Conservation (phyloP, 2,329 filamentous ascomycete genomes). For the Cercospora nicotianae region DNA sequence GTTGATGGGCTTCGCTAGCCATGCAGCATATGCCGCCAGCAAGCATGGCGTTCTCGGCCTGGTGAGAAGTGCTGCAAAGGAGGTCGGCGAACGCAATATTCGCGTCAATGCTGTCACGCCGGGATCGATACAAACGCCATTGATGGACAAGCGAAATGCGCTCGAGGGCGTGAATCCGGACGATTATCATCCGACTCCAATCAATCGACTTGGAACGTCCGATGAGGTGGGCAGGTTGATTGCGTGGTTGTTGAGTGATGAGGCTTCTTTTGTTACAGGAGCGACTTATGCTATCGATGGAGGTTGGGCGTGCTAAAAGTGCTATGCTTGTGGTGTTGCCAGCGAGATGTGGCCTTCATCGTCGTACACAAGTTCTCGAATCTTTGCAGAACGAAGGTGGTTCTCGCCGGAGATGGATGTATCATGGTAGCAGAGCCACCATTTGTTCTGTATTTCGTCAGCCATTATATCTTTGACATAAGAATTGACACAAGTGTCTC, state of each 20-base stretch:
- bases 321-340: constrained; percentile 30
- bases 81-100: constrained; percentile 32
- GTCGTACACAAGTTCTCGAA: constrained; percentile 73
- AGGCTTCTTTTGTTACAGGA: constrained; percentile 51
- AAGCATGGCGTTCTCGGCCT: constrained; percentile 35
- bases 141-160: constrained; percentile 36
- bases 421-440: constrained; percentile 78
- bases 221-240: constrained; percentile 41
- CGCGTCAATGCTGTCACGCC: constrained; percentile 35
- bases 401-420: constrained; percentile 66
- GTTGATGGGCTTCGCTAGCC: constrained; percentile 34
- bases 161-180: constrained; percentile 30
- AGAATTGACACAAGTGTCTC: too few relatives aligned
- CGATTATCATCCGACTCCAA: constrained; percentile 26
- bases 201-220: constrained; percentile 28
- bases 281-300: constrained; percentile 52
- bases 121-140: constrained; percentile 33
- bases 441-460: constrained; percentile 49
- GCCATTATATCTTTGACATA: not conserved
- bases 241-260: constrained; percentile 51
- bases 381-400: constrained; percentile 72
- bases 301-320: constrained; percentile 34
- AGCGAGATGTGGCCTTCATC: constrained; percentile 60
- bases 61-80: constrained; percentile 34
- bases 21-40: constrained; percentile 33